phyloP scores from a whole-genome alignment of 208 protist genomes.

The Trypanosoma melophagium region DNA sequence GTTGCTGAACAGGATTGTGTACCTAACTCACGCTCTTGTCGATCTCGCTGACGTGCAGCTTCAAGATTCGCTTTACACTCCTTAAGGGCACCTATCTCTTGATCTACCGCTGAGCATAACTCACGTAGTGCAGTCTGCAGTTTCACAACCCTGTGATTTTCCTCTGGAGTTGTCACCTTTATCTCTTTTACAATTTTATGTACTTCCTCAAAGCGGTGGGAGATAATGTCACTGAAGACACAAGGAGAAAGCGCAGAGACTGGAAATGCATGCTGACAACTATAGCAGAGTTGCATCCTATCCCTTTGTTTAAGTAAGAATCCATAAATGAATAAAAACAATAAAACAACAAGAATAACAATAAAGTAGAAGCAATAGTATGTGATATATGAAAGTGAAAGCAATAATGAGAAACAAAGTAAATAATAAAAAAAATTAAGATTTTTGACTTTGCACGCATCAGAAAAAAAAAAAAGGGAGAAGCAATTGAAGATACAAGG shows the following conservation, averaged over 20 bases:
- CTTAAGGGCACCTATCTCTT: conserved; percentile 62
- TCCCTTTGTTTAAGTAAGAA: conserved; percentile 7
- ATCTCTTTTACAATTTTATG: conserved; percentile 43
- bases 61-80: conserved; percentile 27
- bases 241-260: conserved; percentile 42
- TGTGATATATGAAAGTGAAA: too few relatives aligned
- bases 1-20: not conserved
- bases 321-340: conserved; percentile 8
- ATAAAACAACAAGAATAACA: conserved; percentile 16
- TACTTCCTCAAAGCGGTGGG: conserved; percentile 48
- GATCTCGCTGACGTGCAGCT: conserved; percentile 20
- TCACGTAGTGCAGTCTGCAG: conserved; percentile 51
- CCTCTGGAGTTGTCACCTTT: conserved; percentile 37
- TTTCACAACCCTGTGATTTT: conserved; percentile 47
- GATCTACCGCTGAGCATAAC: conserved; percentile 67
- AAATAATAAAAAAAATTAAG: conserved; percentile 12
- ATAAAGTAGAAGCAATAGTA: not conserved
- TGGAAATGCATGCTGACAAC: conserved; percentile 79
- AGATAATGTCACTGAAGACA: conserved; percentile 74
- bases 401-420: conserved; percentile 13
- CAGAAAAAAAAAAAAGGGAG: too few relatives aligned
- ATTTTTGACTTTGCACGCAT: too few relatives aligned
- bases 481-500: too few relatives aligned
- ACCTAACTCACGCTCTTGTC: conserved; percentile 33
- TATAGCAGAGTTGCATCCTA: conserved; percentile 65